Evolutionary conservation across 2,329 filamentous ascomycete species (phyloP).

Genomic region (Aspergillus tamarii): DNA sequence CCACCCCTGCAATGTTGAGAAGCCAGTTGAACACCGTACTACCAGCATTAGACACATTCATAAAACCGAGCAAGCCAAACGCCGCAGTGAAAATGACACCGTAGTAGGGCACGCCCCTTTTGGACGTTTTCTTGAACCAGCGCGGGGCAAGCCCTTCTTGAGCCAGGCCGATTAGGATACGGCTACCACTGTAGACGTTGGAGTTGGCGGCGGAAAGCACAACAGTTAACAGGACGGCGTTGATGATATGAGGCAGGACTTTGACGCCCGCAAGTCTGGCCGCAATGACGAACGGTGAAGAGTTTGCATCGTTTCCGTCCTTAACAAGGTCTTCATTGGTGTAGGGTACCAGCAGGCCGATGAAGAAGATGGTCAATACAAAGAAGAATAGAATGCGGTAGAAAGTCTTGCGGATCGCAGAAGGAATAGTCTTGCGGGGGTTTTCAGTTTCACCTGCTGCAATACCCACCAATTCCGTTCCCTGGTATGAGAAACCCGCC

Average conservation of each 20-base stretch:
- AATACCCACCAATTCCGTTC: constrained; percentile 75
- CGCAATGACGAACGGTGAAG: constrained; percentile 50
- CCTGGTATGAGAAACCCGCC: constrained; percentile 51
- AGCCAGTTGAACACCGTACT: constrained; percentile 59
- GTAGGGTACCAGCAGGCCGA: constrained; percentile 70
- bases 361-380: constrained; percentile 58
- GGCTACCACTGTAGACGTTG: constrained; percentile 55
- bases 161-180: constrained; percentile 70
- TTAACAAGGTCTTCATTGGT: constrained; percentile 58
- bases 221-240: constrained; percentile 47
- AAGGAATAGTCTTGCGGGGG: constrained; percentile 71
- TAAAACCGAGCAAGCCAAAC: constrained; percentile 69
- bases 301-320: constrained; percentile 41
- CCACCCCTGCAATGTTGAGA: constrained; percentile 38
- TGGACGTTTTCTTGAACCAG: constrained; percentile 46
- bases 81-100: constrained; percentile 49
- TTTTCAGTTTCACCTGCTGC: constrained; percentile 77
- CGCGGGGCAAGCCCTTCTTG: constrained; percentile 49
- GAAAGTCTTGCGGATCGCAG: constrained; percentile 74
- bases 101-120: constrained; percentile 49
- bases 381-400: constrained; percentile 70
- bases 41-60: constrained; percentile 67
- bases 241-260: constrained; percentile 45
- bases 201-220: constrained; percentile 49
- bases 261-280: constrained; percentile 42